Conservation (phyloP, 441 rosid genomes). For the Gossypium laxum region DNA sequence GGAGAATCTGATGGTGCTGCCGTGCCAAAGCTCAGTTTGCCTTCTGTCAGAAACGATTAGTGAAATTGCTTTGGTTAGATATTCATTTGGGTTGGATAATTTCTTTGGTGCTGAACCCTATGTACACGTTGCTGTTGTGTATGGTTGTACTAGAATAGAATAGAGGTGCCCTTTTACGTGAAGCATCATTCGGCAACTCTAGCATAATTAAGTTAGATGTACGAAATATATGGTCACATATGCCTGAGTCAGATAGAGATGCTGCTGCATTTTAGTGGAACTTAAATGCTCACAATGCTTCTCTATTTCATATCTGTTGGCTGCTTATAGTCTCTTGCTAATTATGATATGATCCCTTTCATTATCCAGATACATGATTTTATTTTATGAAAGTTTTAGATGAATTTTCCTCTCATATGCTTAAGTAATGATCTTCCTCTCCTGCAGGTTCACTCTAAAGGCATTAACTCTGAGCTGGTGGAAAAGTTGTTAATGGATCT, state of each 20-base stretch:
- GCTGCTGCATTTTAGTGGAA: neutral
- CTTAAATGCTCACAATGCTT: neutral
- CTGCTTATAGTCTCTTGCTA: neutral
- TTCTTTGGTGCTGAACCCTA: neutral
- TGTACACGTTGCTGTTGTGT: neutral
- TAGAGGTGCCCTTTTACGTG: neutral
- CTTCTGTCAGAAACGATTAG: neutral
- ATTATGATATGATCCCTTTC: constrained; percentile 7
- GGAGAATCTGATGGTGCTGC: neutral
- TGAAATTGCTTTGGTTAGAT: neutral
- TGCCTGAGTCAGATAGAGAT: neutral
- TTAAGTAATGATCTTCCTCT: constrained; percentile 1
- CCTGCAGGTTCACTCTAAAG: constrained; percentile 75
- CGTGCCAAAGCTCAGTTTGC: neutral
- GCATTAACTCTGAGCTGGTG: constrained; percentile 62
- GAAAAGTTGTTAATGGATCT: constrained; percentile 61
- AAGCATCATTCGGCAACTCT: neutral
- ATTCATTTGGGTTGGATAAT: neutral
- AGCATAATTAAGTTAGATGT: neutral
- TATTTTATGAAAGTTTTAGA: neutral
- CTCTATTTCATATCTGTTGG: neutral
- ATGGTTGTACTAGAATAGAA: neutral
- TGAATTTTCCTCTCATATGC: constrained; percentile 31
- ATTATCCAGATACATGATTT: neutral
- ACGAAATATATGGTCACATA: neutral